phyloP scores from a whole-genome alignment of 768 basidiomycete genomes.

The Macrolepiota dolichaula region DNA sequence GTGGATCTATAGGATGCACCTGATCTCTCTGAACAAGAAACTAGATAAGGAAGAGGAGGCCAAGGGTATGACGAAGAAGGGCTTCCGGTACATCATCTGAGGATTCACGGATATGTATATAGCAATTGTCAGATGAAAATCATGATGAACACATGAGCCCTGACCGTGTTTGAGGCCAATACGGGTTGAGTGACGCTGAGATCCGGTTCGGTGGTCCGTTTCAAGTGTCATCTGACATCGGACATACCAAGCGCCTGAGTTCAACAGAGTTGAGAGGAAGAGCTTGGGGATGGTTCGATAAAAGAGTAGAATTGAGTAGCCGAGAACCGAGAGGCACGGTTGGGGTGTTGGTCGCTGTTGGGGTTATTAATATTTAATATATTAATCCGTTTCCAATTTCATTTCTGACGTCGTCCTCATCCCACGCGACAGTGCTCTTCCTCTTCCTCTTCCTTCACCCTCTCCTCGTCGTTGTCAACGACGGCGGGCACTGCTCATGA shows the following conservation, averaged over 20 bases:
- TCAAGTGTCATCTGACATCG: not conserved
- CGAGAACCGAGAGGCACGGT: constrained; percentile 5
- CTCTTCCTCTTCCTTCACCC: not conserved
- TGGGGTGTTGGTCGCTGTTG: constrained; percentile 3
- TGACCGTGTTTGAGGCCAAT: not conserved
- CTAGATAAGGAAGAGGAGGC: constrained; percentile 32
- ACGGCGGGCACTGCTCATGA: constrained; percentile 44
- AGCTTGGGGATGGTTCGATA: not conserved
- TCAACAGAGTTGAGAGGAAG: not conserved
- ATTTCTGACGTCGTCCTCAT: not conserved
- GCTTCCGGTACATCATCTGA: constrained; percentile 46
- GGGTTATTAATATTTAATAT: not conserved
- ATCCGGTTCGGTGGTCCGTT: not conserved
- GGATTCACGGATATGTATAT: constrained; percentile 6
- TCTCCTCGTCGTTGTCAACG: not conserved
- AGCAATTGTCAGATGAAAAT: constrained; percentile 3
- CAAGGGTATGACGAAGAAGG: constrained; percentile 37
- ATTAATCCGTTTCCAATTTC: not conserved
- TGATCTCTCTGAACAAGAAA: constrained; percentile 35
- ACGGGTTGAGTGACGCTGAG: constrained; percentile 7
- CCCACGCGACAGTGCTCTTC: constrained; percentile 3
- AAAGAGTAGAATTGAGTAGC: not conserved
- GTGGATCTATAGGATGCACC: constrained; percentile 41
- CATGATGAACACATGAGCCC: not conserved
- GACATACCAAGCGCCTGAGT: not conserved